Percentiles rank a stretch among this genome's conserved stretches.
These are phyloP conservation scores for Nicotiana sylvestris DNA, from an alignment of 257 asterid genomes.

Conservation along the genomic window DNA sequence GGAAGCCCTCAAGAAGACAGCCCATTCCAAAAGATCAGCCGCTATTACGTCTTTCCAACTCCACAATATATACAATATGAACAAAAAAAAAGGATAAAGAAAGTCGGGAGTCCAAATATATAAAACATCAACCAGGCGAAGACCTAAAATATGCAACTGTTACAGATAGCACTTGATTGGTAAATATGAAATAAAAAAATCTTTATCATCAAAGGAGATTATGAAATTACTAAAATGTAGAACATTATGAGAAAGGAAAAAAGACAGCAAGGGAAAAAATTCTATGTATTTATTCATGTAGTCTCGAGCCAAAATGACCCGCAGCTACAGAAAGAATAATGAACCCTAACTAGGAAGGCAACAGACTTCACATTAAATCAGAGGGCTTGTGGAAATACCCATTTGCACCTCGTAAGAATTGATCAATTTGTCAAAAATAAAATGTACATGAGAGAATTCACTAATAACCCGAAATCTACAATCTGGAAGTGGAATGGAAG, in stretches of 20 bases:
- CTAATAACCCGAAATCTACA: conserved; percentile 32
- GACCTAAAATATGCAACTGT: not conserved
- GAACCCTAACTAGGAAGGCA: conserved; percentile 46
- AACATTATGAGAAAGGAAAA: conserved; percentile 10
- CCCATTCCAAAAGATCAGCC: not conserved
- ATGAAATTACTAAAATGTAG: not conserved
- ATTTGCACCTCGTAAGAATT: conserved; percentile 29
- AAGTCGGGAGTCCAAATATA: not conserved
- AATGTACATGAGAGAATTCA: conserved; percentile 43
- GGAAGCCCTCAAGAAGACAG: not conserved
- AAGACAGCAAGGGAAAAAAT: conserved; percentile 8
- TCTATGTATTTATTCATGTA: conserved; percentile 36
- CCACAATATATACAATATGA: too few relatives aligned
- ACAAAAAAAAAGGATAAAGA: too few relatives aligned
- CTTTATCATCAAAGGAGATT: not conserved
- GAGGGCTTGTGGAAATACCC: conserved; percentile 33
- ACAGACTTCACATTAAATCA: conserved; percentile 31
- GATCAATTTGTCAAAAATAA: conserved; percentile 24
- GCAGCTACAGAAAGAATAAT: conserved; percentile 43
- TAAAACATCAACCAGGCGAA: not conserved
- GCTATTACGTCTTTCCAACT: not conserved
- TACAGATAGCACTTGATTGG: not conserved
- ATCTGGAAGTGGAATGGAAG: conserved; percentile 31
- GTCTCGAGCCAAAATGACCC: conserved; percentile 26
- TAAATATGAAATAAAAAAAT: not conserved